Evolutionary conservation across 164 flowering plant species (phyloP).

Genomic region (Houttuynia cordata): DNA sequence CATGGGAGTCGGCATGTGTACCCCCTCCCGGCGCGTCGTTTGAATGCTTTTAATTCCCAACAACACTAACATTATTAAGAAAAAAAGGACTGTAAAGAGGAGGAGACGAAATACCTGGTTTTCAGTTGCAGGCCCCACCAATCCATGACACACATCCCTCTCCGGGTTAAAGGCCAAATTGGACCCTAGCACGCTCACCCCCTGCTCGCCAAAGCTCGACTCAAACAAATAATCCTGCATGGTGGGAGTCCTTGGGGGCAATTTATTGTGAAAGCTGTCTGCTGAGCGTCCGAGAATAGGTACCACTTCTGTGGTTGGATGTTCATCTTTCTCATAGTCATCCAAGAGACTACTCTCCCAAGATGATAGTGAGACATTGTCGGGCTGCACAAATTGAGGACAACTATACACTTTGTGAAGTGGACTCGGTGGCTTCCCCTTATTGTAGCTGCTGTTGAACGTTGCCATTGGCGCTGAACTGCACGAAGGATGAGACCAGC

Average conservation of each 20-base stretch:
- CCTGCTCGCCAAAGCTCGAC: conserved; percentile 23
- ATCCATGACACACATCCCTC: conserved; percentile 22
- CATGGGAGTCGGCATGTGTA: too few relatives aligned
- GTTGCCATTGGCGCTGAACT: conserved; percentile 21
- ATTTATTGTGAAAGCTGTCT: too few relatives aligned
- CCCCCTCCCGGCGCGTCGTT: too few relatives aligned
- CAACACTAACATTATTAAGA: too few relatives aligned
- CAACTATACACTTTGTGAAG: conserved; percentile 38
- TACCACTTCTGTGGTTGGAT: neutral
- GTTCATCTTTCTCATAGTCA: conserved; percentile 26
- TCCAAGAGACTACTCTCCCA: conserved; percentile 34
- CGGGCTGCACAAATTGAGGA: conserved; percentile 35
- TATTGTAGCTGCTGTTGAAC: conserved; percentile 11
- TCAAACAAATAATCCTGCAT: conserved; percentile 20
- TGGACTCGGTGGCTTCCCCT: conserved; percentile 43
- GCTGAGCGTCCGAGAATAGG: too few relatives aligned
- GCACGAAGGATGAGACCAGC: conserved; percentile 29
- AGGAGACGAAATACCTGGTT: too few relatives aligned
- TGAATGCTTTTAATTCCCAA: too few relatives aligned
- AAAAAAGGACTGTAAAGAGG: too few relatives aligned
- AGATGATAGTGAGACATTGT: conserved; percentile 22
- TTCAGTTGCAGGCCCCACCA: conserved; percentile 3
- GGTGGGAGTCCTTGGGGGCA: conserved; percentile 11
- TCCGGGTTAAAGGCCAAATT: conserved; percentile 20
- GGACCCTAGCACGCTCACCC: conserved; percentile 6